Evolutionary conservation across 164 flowering plant genomes (phyloP), one percentile per base, ranked within the genome.

Genomic region (Vitis rupestris): DNA sequence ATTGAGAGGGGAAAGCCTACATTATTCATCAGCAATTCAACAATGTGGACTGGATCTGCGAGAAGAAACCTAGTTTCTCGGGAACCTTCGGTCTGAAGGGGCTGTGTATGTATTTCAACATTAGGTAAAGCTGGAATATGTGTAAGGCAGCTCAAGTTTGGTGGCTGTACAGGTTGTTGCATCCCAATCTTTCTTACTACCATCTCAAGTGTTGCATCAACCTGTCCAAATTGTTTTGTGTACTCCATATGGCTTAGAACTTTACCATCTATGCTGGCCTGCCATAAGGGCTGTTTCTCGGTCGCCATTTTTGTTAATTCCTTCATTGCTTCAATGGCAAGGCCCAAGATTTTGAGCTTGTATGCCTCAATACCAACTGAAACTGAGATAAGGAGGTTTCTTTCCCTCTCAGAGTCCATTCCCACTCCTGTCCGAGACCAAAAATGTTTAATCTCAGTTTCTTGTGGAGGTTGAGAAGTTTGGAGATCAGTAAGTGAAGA

Each of bases 1-100:
- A 19, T 49, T 15, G 2, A 4, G 27, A 59, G 16, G 9, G 44
- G 50, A n/a, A 63, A 10, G 47, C 50, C 60, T 37, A 84, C 87
- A 82, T 66, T 59, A 71, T 84, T 72, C 84, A 82, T 82, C 37
- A 84, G 50, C 62, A 75, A 59, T 11, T 74, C 61, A 59, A 79
- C 77, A 70, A 81, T n/a, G 29, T 10, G 8, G 1, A 8, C 0
- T 14, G 82, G 70, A 51, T 64, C 29, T 57, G 62, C 63, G 50
- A 4, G 31, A 47, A 81, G 54, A 19, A 49, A 54, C 15, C 64
- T 78, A 69, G 17, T 64, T 7, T 52, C 75, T 47, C 83, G 49
- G 0, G 83, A 73, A 23, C 74, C 76, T 70, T 79, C 83, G 31
- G 37, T 29, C 4, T 59, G 62, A 27, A 79, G 60, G 37, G 29